phyloP scores from a whole-genome alignment of 495 filamentous ascomycete species.

The Aspergillus incahuasiensis region DNA sequence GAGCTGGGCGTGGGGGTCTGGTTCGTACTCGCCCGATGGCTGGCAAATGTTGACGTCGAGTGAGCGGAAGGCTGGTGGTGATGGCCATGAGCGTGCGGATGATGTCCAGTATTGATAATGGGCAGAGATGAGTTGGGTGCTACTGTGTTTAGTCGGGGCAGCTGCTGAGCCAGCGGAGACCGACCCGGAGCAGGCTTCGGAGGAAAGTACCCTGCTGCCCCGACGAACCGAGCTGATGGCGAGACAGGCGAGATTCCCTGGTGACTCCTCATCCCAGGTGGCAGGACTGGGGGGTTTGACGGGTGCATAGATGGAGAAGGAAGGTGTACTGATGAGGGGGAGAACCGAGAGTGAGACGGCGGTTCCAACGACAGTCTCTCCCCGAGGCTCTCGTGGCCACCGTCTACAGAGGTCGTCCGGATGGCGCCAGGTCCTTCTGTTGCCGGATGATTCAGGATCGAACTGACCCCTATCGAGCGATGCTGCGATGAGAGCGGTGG shows the following conservation, averaged over 20 bases:
- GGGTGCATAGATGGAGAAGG: constrained; percentile 30
- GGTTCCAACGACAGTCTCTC: constrained; percentile 22
- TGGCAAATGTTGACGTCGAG: constrained; percentile 39
- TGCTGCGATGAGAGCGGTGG: constrained; percentile 32
- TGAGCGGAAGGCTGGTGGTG: constrained; percentile 36
- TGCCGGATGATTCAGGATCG: constrained; percentile 45
- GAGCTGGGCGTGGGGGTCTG: constrained; percentile 41
- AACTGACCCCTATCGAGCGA: constrained; percentile 48
- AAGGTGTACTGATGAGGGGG: constrained; percentile 31
- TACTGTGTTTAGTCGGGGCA: constrained; percentile 23
- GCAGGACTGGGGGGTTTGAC: constrained; percentile 31
- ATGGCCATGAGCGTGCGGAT: constrained; percentile 24
- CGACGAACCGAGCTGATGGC: constrained; percentile 45
- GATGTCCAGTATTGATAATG: constrained; percentile 24
- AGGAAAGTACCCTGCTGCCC: constrained; percentile 32
- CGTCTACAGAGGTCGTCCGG: constrained; percentile 13
- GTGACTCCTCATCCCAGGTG: constrained; percentile 38
- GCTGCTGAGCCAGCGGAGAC: constrained; percentile 40
- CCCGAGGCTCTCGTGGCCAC: constrained; percentile 23
- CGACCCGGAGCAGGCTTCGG: constrained; percentile 45
- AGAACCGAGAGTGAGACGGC: constrained; percentile 30
- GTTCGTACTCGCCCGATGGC: constrained; percentile 39
- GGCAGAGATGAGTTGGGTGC: constrained; percentile 28
- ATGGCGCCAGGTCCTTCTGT: constrained; percentile 14
- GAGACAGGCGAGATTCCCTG: constrained; percentile 63